Evolutionary conservation across 2,329 filamentous ascomycete genomes (phyloP).

Genomic region (Aspergillus uvarum): DNA sequence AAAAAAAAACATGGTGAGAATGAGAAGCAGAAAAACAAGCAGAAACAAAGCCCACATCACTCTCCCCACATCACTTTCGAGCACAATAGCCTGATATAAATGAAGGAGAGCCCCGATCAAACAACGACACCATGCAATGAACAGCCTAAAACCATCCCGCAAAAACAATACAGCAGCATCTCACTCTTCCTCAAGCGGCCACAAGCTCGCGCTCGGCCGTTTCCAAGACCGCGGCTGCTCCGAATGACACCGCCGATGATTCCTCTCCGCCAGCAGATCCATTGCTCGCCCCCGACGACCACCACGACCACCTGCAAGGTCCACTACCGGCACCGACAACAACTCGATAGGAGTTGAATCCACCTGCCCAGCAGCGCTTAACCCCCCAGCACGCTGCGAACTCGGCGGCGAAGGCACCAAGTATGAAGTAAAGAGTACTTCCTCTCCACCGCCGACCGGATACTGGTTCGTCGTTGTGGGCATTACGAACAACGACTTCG

Average conservation of each 20-base stretch:
- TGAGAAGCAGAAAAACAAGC: no score
- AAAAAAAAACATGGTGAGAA: no score
- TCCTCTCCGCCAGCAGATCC: slow-evolving; percentile 21
- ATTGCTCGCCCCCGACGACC: neutral
- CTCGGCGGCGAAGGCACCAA: slow-evolving; percentile 19
- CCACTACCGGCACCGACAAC: neutral
- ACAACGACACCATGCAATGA: no score
- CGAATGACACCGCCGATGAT: slow-evolving; percentile 39
- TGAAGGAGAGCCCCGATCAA: no score
- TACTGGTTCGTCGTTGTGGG: slow-evolving; percentile 20
- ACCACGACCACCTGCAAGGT: slow-evolving; percentile 4
- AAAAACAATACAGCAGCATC: no score
- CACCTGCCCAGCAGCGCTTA: neutral
- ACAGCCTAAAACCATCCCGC: no score
- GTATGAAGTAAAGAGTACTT: slow-evolving; percentile 19
- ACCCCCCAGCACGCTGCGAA: neutral
- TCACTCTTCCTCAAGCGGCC: slow-evolving; percentile 37
- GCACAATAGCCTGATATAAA: no score
- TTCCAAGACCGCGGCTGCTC: slow-evolving; percentile 41
- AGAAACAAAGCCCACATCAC: no score
- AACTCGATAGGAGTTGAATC: neutral
- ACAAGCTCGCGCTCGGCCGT: slow-evolving; percentile 35
- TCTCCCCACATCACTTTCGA: no score
- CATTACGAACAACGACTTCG: slow-evolving; percentile 31
- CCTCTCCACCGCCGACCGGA: slow-evolving; percentile 4